phyloP scores from a whole-genome alignment of 1,139 yeast species.

The Komagataea norvegica region DNA sequence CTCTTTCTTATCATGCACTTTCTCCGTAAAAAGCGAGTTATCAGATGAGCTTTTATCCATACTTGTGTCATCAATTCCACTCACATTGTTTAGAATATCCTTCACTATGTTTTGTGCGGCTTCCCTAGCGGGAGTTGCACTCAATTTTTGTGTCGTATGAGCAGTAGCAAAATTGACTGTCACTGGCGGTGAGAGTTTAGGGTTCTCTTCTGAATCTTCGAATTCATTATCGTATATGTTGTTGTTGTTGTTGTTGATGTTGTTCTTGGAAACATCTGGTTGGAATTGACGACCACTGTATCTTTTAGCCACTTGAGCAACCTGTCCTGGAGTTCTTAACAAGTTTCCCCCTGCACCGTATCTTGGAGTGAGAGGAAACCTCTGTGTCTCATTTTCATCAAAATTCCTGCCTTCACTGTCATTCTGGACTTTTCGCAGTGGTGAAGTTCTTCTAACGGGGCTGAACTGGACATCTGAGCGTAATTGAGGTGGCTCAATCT shows the following conservation, averaged over 20 bases:
- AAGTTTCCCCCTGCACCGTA: slow-evolving; percentile 30
- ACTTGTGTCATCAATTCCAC: slow-evolving; percentile 23
- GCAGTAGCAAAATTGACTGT: slow-evolving; percentile 23
- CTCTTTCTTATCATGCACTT: not conserved
- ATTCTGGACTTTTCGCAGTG: slow-evolving; percentile 9
- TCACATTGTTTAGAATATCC: slow-evolving; percentile 22
- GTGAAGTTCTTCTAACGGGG: slow-evolving; percentile 15
- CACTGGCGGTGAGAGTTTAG: slow-evolving; percentile 26
- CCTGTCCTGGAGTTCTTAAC: slow-evolving; percentile 21
- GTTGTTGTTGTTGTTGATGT: slow-evolving; percentile 1
- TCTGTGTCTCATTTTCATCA: slow-evolving; percentile 27
- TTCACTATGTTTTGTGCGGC: slow-evolving; percentile 24
- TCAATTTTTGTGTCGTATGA: slow-evolving; percentile 2
- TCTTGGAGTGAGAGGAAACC: slow-evolving; percentile 50
- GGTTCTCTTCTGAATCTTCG: slow-evolving; percentile 24
- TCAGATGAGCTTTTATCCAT: slow-evolving; percentile 3
- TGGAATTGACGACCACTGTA: slow-evolving; percentile 14
- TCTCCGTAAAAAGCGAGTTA: slow-evolving; percentile 13
- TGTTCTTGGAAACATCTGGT: slow-evolving; percentile 4
- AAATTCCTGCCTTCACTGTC: slow-evolving; percentile 1
- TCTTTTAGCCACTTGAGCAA: slow-evolving; percentile 16
- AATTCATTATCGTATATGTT: slow-evolving; percentile 5
- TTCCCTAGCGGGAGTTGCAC: slow-evolving; percentile 20
- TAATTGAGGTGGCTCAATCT: slow-evolving; percentile 31
- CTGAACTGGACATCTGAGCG: slow-evolving; percentile 30